These are phyloP conservation scores for Dalbergia oliveri DNA, from an alignment of 306 rosid species.

Conservation along the genomic window DNA sequence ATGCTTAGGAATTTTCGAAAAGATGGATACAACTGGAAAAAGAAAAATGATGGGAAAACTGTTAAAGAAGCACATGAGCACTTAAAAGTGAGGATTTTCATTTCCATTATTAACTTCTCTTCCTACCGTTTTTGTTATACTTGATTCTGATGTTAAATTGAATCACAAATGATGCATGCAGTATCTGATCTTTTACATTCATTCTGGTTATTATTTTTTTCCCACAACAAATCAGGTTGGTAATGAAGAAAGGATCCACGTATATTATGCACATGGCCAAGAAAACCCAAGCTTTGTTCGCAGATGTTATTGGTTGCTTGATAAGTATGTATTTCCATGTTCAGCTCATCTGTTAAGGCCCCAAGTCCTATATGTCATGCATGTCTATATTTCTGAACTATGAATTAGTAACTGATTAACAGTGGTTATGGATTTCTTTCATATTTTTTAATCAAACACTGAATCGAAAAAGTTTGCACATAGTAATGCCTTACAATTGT, in stretches of 20 bases:
- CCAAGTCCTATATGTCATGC: conserved; percentile 15
- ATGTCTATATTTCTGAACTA: conserved; percentile 30
- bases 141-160: conserved; percentile 35
- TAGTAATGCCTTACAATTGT: conserved; percentile 26
- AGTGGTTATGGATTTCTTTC: conserved; percentile 31
- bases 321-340: conserved; percentile 75
- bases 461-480: conserved; percentile 20
- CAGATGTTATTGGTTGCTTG: conserved; percentile 97
- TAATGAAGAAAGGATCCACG: conserved; percentile 94
- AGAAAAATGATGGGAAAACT: conserved; percentile 96
- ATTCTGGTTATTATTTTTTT: conserved; percentile 26
- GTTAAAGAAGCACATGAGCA: conserved; percentile 99
- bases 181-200: conserved; percentile 36
- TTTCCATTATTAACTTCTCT: conserved; percentile 38
- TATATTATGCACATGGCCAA: conserved; percentile 92
- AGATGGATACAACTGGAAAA: conserved; percentile 99
- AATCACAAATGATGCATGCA: conserved; percentile 4
- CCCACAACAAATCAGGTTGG: conserved; percentile 73
- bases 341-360: conserved; percentile 42
- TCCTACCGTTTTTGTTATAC: conserved; percentile 32
- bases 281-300: conserved; percentile 84
- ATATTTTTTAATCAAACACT: conserved; percentile 10
- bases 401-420: neutral
- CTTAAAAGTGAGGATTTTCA: conserved; percentile 80
- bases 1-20: conserved; percentile 93